Evolutionary conservation across 2,329 filamentous ascomycete species (phyloP).

Genomic region (Diaporthe amygdali): DNA sequence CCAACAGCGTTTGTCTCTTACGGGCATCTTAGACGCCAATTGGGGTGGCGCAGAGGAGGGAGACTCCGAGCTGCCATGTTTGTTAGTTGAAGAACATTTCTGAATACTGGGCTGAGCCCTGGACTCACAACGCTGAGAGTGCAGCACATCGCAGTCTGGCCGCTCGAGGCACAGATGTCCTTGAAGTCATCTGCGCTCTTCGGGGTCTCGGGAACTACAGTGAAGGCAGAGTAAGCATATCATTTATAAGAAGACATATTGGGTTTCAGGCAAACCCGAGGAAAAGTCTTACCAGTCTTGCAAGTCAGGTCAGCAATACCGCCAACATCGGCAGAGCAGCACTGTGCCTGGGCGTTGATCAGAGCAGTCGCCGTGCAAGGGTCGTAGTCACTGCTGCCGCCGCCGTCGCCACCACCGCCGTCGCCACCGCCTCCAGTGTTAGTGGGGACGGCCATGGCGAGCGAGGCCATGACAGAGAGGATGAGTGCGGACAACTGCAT

Average conservation of each 20-base stretch:
- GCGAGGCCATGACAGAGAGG: constrained; percentile 20
- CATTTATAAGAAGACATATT: neutral
- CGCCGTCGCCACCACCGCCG: neutral
- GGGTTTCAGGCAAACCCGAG: neutral
- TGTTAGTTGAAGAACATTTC: neutral
- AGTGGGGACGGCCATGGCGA: constrained; percentile 19
- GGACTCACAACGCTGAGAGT: neutral
- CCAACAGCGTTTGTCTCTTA: neutral
- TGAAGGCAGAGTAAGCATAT: neutral
- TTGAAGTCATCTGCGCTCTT: neutral
- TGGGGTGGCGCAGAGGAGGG: neutral
- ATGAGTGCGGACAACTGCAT: constrained; percentile 19
- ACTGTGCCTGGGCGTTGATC: neutral
- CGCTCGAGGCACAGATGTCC: neutral
- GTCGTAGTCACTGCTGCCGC: neutral
- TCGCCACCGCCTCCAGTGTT: neutral
- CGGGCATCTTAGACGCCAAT: neutral
- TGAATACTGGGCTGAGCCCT: rapidly evolving
- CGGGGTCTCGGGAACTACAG: neutral
- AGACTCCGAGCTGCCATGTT: neutral
- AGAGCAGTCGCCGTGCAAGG: neutral
- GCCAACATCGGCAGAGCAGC: constrained; percentile 10
- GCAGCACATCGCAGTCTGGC: constrained; percentile 12
- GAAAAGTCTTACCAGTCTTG: neutral
- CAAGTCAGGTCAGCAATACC: constrained; percentile 5